Conservation (phyloP, 306 rosid genomes). For the Rubus parviflorus region DNA sequence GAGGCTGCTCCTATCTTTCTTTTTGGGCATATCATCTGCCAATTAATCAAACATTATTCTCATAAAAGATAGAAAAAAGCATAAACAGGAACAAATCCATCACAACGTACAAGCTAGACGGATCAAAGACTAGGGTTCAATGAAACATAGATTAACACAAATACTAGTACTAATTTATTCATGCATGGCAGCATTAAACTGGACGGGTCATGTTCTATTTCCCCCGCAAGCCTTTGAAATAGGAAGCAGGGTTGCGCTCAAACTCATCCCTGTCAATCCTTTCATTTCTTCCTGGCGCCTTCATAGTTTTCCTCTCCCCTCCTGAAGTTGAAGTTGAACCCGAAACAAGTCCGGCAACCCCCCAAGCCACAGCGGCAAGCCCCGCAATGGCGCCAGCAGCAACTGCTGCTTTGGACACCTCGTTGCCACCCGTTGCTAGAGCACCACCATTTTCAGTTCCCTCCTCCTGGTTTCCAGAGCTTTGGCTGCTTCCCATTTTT, state of each 20-base stretch:
- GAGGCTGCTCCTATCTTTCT: no score
- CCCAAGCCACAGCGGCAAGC: background rate
- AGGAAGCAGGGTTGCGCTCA: constrained; percentile 19
- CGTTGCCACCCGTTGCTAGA: no score
- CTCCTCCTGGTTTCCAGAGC: background rate
- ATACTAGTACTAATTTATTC: no score
- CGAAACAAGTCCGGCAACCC: background rate
- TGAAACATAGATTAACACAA: background rate
- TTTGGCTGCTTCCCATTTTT: background rate
- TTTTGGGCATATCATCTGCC: no score
- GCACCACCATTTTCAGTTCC: background rate
- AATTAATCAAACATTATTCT: no score
- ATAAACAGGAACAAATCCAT: background rate
- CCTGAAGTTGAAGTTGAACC: background rate
- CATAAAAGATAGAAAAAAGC: no score
- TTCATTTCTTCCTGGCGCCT: constrained; percentile 22
- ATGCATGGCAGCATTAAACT: no score
- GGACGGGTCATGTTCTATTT: no score
- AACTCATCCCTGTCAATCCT: constrained; percentile 24
- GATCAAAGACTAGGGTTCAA: background rate
- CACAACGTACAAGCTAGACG: background rate
- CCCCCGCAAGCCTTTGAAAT: constrained; percentile 27
- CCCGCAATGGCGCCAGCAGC: background rate
- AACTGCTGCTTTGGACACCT: background rate
- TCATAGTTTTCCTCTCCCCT: constrained; percentile 20